Evolutionary conservation across 495 filamentous ascomycete species (phyloP), one percentile per base, ranked within the genome.

Genomic region (Xylaria intraflava): DNA sequence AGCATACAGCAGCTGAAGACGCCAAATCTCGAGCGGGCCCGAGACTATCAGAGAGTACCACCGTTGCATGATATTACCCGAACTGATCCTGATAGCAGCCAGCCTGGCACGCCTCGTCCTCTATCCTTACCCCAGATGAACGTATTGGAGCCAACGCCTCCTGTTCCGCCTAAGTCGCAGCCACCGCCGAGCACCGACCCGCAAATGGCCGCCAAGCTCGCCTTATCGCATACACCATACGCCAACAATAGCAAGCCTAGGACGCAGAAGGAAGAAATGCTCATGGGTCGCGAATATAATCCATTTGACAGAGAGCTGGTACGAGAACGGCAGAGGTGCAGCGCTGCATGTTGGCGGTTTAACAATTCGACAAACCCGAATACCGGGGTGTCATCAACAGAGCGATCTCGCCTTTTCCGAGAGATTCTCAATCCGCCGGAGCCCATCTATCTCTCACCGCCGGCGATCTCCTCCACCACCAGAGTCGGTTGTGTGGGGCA

Each of bases 191-290:
- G 62, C 22, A 70, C 72, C 53, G 70, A 72, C 56, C 73, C 72
- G 12, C 82, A 83, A 60, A 74, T 78, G 27, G 79, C 80, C 1
- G 80, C 84, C 23, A 80, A 82, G 59, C 72, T 82, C 4, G 80
- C 84, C 14, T 65, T 83, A 38, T 78, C 77, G 16, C 78, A 80
- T 60, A 65, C 73, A 35, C 66, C 74, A 58, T 66, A 72, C 53
- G 2, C 45, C 8, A 55, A 36, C 33, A 58, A 71, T 10, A 63
- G 66, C 20, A 66, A 72, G 57, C 67, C 57, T 53, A 69, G 80
- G 29, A 86, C 84, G 0, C 89, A 96, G 66, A 96, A 93, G 67
- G 89, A 95, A 43, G 93, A 95, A 69, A 98, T 98, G 93, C 76
- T 95, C 3, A 77, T 74, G 38, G 89, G 90, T n/a, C 77, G 90